phyloP scores from a whole-genome alignment of 1,284 basidiomycete species.

The Ceratobasidium sp. region DNA sequence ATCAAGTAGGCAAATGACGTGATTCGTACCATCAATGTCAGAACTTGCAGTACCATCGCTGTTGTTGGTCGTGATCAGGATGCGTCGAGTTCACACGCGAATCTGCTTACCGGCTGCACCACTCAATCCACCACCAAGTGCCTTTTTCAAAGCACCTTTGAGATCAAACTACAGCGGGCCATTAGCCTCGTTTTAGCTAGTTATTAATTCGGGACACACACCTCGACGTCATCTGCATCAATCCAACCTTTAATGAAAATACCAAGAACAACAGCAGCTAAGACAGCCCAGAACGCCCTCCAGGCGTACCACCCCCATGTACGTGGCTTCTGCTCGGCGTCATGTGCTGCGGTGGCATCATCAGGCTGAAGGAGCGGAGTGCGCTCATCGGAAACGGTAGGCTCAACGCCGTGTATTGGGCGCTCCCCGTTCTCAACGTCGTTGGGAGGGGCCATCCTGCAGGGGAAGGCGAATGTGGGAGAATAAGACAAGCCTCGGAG shows the following conservation, averaged over 20 bases:
- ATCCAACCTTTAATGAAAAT: conserved; percentile 71
- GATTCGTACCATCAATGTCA: conserved; percentile 73
- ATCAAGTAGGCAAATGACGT: not conserved
- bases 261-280: conserved; percentile 19
- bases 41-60: conserved; percentile 90
- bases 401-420: not conserved
- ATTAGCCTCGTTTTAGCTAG: not conserved
- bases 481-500: not conserved
- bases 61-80: conserved; percentile 36
- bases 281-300: conserved; percentile 22
- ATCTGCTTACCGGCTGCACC: conserved; percentile 72
- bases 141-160: conserved; percentile 72
- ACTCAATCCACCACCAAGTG: conserved; percentile 84
- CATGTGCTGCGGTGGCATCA: not conserved
- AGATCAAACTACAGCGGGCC: conserved; percentile 73
- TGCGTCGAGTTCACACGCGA: not conserved
- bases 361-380: conserved; percentile 6
- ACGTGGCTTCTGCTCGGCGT: not conserved
- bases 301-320: conserved; percentile 33
- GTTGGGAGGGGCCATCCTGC: conserved; percentile 8
- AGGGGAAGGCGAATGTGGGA: not conserved
- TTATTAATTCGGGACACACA: conserved; percentile 49
- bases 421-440: conserved; percentile 2
- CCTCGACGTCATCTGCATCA: conserved; percentile 69
- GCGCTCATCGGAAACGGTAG: conserved; percentile 1